Conservation (phyloP, 2,329 filamentous ascomycete genomes). For the Clonostachys byssicola region DNA sequence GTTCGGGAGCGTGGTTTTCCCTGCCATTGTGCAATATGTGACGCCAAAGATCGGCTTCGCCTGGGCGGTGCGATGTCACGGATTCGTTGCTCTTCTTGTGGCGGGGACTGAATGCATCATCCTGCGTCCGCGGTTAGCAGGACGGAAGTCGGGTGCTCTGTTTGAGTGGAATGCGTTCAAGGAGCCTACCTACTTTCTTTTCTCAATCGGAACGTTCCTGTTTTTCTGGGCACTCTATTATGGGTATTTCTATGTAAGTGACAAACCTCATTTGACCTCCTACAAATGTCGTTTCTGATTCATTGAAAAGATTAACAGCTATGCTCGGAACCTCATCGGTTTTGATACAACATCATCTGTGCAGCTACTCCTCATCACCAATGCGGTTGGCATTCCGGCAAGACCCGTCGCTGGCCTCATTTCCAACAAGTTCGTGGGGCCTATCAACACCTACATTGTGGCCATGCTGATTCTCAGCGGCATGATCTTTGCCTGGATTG, state of each 20-base stretch:
- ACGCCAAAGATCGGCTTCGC: conserved; percentile 54
- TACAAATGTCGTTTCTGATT: background rate
- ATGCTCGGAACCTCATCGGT: conserved; percentile 33
- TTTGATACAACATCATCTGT: conserved; percentile 47
- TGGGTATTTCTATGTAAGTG: conserved; percentile 35
- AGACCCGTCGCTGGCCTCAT: conserved; percentile 48
- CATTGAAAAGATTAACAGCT: conserved; percentile 32
- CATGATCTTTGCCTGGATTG: conserved; percentile 52
- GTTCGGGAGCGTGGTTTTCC: conserved; percentile 51
- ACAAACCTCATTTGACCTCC: conserved; percentile 19
- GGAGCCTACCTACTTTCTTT: conserved; percentile 50
- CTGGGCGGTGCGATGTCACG: conserved; percentile 61
- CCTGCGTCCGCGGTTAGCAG: conserved; percentile 39
- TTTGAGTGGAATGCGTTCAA: conserved; percentile 53
- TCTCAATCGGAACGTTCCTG: conserved; percentile 43
- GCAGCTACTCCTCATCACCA: conserved; percentile 51
- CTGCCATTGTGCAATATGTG: conserved; percentile 51
- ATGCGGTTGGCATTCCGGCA: conserved; percentile 49
- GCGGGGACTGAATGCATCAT: conserved; percentile 30
- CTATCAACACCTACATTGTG: conserved; percentile 50
- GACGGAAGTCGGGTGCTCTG: conserved; percentile 41
- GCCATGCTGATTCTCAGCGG: conserved; percentile 37
- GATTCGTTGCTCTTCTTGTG: conserved; percentile 53
- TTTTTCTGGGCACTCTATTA: conserved; percentile 32
- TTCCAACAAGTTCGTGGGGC: conserved; percentile 46